phyloP scores from a whole-genome alignment of 2,329 filamentous ascomycete species.

The Aurifilum marmelostoma region DNA sequence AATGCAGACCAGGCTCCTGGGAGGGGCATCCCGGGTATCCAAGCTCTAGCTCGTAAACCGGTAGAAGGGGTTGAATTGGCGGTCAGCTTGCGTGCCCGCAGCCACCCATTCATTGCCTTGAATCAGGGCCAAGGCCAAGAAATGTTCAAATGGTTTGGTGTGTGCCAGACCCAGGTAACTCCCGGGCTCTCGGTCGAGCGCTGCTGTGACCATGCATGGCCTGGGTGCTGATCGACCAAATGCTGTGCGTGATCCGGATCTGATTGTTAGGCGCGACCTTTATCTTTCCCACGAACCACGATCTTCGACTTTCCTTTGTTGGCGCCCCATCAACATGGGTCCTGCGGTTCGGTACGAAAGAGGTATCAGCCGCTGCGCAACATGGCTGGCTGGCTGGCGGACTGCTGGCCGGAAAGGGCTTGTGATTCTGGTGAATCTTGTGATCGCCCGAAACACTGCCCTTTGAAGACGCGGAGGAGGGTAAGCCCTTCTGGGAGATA shows the following conservation, averaged over 20 bases:
- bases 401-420: slow-evolving; percentile 1
- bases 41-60: slow-evolving; percentile 23
- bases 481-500: slow-evolving; percentile 8
- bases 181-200: slow-evolving; percentile 16
- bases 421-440: slow-evolving; percentile 7
- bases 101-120: slow-evolving; percentile 34
- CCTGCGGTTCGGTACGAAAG: slow-evolving; percentile 32
- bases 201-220: slow-evolving; percentile 14
- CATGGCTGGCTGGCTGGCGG: neutral
- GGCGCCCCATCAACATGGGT: slow-evolving; percentile 30
- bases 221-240: slow-evolving; percentile 10
- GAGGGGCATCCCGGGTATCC: slow-evolving; percentile 4
- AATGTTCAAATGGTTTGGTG: slow-evolving; percentile 13
- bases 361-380: slow-evolving; percentile 26
- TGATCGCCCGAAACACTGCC: slow-evolving; percentile 10
- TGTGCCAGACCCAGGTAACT: slow-evolving; percentile 31
- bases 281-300: slow-evolving; percentile 44
- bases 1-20: neutral
- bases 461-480: neutral
- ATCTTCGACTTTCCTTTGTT: slow-evolving; percentile 38
- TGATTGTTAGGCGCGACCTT: slow-evolving; percentile 36
- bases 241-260: neutral
- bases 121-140: slow-evolving; percentile 20
- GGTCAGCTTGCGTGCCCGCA: slow-evolving; percentile 46
- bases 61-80: slow-evolving; percentile 48